Conservation (phyloP, 257 asterid genomes). For the Solanum medicagineum region DNA sequence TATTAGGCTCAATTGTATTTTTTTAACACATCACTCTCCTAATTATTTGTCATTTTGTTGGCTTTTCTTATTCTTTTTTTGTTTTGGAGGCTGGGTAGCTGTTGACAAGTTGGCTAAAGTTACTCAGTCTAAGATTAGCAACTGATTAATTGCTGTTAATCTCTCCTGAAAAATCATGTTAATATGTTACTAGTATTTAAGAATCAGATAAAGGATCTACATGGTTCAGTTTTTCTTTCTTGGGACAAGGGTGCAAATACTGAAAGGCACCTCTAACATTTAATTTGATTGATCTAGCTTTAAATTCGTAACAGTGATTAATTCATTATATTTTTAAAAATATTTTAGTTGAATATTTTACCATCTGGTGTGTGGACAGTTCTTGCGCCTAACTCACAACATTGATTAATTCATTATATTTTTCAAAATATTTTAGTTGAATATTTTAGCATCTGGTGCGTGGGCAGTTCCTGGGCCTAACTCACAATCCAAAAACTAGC, state of each 20-base stretch:
- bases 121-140: background rate
- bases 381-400: too few species aligned
- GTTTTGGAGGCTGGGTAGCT: background rate
- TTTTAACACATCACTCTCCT: background rate
- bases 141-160: background rate
- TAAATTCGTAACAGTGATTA: too few species aligned
- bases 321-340: too few species aligned
- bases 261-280: background rate
- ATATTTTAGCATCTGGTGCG: too few species aligned
- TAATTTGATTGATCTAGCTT: too few species aligned
- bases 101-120: background rate
- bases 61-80: background rate
- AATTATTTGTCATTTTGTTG: background rate
- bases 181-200: background rate
- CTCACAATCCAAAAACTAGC: too few species aligned
- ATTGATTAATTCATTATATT: too few species aligned
- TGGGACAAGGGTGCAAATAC: background rate
- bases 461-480: too few species aligned
- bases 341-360: too few species aligned
- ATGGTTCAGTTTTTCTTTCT: background rate
- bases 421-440: too few species aligned
- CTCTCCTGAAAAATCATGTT: background rate
- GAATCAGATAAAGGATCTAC: background rate
- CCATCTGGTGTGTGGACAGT: too few species aligned
- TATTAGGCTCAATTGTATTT: background rate